Evolutionary conservation across 768 basidiomycete species (phyloP).

Genomic region (Kondoa malvinella): DNA sequence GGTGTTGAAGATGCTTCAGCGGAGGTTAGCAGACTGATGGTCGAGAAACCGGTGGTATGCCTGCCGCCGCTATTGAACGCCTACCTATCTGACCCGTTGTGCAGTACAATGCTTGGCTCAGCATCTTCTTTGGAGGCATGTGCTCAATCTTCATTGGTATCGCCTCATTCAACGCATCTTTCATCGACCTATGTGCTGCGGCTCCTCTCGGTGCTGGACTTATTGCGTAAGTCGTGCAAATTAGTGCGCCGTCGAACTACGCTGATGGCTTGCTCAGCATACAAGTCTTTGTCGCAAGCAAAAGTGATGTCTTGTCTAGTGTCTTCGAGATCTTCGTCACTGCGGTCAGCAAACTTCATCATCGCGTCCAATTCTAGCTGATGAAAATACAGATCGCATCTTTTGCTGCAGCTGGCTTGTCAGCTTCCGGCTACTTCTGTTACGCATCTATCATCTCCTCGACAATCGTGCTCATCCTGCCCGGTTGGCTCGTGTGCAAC

Average conservation of each 20-base stretch:
- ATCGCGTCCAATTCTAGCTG: background rate
- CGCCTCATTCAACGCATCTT: conserved; percentile 54
- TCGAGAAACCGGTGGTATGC: conserved; percentile 43
- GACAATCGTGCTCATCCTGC: conserved; percentile 46
- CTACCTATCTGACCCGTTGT: conserved; percentile 23
- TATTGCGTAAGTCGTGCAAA: conserved; percentile 33
- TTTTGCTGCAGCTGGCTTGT: conserved; percentile 59
- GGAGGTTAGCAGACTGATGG: conserved; percentile 58
- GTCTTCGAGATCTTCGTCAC: conserved; percentile 75
- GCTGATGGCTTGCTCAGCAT: conserved; percentile 29
- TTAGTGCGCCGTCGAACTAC: background rate
- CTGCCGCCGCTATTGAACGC: background rate
- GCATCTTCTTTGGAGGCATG: conserved; percentile 55
- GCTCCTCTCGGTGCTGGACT: conserved; percentile 63
- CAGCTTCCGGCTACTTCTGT: conserved; percentile 52
- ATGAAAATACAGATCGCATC: conserved; percentile 45
- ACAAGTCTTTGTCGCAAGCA: conserved; percentile 48
- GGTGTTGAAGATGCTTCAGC: conserved; percentile 56
- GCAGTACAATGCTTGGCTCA: too few species aligned
- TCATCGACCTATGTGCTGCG: conserved; percentile 55
- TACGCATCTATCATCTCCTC: conserved; percentile 71
- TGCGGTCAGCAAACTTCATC: conserved; percentile 12
- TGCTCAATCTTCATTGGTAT: conserved; percentile 52
- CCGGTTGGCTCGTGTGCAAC: conserved; percentile 26
- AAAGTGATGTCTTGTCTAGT: conserved; percentile 62